Base-by-base conservation (phyloP, 1,284 basidiomycete genomes). In the Vanrija sp. region DNA sequence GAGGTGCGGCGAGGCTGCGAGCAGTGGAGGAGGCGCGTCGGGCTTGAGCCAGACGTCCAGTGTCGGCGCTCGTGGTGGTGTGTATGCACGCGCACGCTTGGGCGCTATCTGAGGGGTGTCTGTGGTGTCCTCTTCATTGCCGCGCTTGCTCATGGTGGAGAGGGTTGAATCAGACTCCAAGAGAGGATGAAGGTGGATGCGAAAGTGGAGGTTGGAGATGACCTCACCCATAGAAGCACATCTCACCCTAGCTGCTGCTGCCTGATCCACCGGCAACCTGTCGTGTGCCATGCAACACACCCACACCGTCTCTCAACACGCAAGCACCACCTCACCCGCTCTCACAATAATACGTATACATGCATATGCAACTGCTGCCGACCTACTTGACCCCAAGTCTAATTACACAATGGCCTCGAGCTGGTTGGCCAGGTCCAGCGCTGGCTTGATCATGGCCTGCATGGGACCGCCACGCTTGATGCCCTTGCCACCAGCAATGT, bases 341-440 rank as follows among this genome's bases (percentile, higher is more conserved):
- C 29, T 19, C 19, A 23, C 25, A 38, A 51, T 51, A 46, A 54
- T 61, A 61, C 49, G 55, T 54, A 57, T 61, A 61, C 60, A 61
- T 61, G 53, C 51, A 55, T 55, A 42, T 42, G 40, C 40, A 18
- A 42, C n/a, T 42, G n/a, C 40, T 42, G 40, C 40, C n/a, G n/a
- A 18, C 40, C n/a, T 42, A 18, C 40, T 34, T 48, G 44, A 42
- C 23, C 42, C 26, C 29, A 38, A 40, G 43, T 42, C 43, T 52
- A 43, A 59, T 58, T 73, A 77, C 12, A 77, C 73, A 56, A 77
- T 76, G 51, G 73, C 71, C 64, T 77, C 76, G 47, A 77, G 64
- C 60, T 76, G 72, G 52, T 70, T 68, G 19, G 76, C 74, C 44
- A 76, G 61, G 51, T 67, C 66, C 43, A 77, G 55, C 29, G 71